Conservation (phyloP, 257 asterid species). For the Linaria vulgaris region DNA sequence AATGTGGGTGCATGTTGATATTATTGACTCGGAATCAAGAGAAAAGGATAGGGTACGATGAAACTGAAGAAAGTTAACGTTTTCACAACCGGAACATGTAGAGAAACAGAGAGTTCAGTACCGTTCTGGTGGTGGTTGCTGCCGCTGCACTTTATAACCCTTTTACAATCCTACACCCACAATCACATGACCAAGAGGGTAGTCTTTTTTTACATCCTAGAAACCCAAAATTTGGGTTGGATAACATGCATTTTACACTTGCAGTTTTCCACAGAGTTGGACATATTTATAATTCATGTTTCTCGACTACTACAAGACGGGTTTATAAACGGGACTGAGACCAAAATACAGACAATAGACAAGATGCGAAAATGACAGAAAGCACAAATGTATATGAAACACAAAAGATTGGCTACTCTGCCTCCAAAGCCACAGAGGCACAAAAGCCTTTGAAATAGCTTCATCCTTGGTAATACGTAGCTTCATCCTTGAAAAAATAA, state of each 20-base stretch:
- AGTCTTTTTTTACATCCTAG: not conserved
- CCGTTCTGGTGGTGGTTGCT: too few relatives aligned
- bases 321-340: too few relatives aligned
- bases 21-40: too few relatives aligned
- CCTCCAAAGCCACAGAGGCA: conserved; percentile 36
- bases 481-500: too few relatives aligned
- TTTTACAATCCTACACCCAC: too few relatives aligned
- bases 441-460: conserved; percentile 41
- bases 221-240: not conserved
- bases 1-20: too few relatives aligned
- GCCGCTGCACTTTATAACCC: too few relatives aligned
- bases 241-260: conserved; percentile 2
- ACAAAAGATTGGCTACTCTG: conserved; percentile 27
- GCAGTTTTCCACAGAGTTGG: conserved; percentile 7
- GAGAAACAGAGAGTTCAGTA: too few relatives aligned
- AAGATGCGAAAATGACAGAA: conserved; percentile 6
- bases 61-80: too few relatives aligned
- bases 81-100: too few relatives aligned
- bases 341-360: conserved; percentile 27
- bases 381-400: conserved; percentile 1
- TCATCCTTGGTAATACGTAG: conserved; percentile 46
- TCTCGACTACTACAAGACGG: conserved; percentile 22
- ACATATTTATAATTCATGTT: conserved; percentile 19
- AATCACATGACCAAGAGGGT: too few relatives aligned
- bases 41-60: too few relatives aligned